These are phyloP conservation scores for Eimeria maxima DNA, from an alignment of 169 alveolate species.

Conservation along the genomic window DNA sequence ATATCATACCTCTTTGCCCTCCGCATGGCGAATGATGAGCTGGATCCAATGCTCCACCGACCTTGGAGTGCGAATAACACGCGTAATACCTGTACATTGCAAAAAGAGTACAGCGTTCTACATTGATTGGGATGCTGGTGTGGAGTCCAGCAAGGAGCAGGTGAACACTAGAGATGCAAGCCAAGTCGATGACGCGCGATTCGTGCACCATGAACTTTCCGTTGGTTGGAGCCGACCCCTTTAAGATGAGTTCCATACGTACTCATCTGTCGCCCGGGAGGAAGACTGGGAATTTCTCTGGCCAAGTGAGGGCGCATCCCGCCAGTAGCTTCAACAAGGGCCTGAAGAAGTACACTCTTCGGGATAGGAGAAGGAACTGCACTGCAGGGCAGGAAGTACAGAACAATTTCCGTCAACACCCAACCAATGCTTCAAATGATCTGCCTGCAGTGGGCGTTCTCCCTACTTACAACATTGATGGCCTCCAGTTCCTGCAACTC, in stretches of 20 bases:
- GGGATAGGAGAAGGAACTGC: background rate
- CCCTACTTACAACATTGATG: background rate
- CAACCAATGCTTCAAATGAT: background rate
- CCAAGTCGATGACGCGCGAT: background rate
- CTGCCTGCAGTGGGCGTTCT: background rate
- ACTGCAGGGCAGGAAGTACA: background rate
- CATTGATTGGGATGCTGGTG: background rate
- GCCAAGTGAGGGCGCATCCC: background rate
- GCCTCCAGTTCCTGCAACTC: background rate
- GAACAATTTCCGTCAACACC: background rate
- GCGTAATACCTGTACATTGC: background rate
- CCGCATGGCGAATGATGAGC: background rate
- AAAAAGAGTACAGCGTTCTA: background rate
- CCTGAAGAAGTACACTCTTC: background rate
- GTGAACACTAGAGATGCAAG: background rate
- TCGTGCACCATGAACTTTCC: background rate
- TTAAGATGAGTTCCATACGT: background rate
- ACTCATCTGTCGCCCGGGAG: background rate
- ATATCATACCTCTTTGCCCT: background rate
- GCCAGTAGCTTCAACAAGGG: background rate
- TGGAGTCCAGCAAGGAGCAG: background rate
- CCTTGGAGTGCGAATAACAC: background rate
- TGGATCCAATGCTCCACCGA: background rate
- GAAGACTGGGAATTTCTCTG: background rate
- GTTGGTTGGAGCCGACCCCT: background rate